phyloP scores from a whole-genome alignment of 495 filamentous ascomycete genomes.

The Beverwykella pulmonaria region DNA sequence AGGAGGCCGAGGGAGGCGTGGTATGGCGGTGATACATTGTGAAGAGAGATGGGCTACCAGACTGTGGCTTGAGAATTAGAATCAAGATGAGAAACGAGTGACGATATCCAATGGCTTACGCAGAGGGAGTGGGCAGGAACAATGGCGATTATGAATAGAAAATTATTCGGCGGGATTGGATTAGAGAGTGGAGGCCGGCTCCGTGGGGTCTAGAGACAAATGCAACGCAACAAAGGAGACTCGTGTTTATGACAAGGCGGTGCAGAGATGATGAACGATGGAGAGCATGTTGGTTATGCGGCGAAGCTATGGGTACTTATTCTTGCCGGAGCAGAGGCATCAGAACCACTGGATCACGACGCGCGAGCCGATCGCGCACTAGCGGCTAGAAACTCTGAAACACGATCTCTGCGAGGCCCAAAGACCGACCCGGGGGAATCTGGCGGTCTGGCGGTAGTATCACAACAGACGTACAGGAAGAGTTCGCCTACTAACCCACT shows the following conservation, averaged over 20 bases:
- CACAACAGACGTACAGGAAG: slow-evolving; percentile 21
- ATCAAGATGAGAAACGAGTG: slow-evolving; percentile 1
- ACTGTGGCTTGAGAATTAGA: slow-evolving; percentile 21
- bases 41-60: slow-evolving; percentile 36
- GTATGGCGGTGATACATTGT: slow-evolving; percentile 45
- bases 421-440: slow-evolving; percentile 3
- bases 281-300: slow-evolving; percentile 26
- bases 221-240: slow-evolving; percentile 35
- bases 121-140: slow-evolving; percentile 3
- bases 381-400: slow-evolving; percentile 38
- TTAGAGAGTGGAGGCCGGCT: slow-evolving; percentile 39
- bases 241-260: slow-evolving; percentile 21
- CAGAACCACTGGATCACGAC: slow-evolving; percentile 32
- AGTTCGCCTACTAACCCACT: neutral
- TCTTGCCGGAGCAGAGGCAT: slow-evolving; percentile 20
- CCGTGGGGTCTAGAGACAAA: slow-evolving; percentile 33
- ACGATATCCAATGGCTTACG: slow-evolving; percentile 37
- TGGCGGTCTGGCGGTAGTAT: slow-evolving; percentile 31
- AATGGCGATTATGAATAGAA: slow-evolving; percentile 38
- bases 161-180: slow-evolving; percentile 29
- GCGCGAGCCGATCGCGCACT: slow-evolving; percentile 20
- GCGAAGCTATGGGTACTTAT: slow-evolving; percentile 40
- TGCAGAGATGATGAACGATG: slow-evolving; percentile 24
- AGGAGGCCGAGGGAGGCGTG: slow-evolving; percentile 42
- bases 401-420: slow-evolving; percentile 24